Conservation (phyloP, 73 alveolate species). For the Vitrella brassicaformis region DNA sequence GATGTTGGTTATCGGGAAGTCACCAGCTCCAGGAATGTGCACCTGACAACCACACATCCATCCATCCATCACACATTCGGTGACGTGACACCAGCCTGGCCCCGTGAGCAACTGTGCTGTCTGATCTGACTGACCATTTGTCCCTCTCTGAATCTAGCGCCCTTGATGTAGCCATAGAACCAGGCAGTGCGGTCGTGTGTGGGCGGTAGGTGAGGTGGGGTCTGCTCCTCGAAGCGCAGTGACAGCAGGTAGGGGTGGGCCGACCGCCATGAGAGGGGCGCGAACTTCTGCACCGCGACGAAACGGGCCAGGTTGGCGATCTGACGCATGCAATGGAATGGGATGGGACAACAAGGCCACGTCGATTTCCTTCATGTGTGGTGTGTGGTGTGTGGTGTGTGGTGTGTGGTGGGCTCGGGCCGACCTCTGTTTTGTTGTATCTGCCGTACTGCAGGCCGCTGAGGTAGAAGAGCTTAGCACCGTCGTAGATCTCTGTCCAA, state of each 20-base stretch:
- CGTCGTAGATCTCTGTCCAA: slow-evolving; percentile 94
- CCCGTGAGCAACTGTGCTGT: too few relatives aligned
- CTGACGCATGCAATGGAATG: slow-evolving; percentile 69
- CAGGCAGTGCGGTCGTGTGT: slow-evolving; percentile 10
- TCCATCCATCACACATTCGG: too few relatives aligned
- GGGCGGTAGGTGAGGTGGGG: slow-evolving; percentile 8
- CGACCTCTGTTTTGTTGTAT: slow-evolving; percentile 1
- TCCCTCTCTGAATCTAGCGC: slow-evolving; percentile 1
- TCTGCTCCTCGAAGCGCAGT: slow-evolving; percentile 47
- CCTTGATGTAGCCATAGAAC: slow-evolving; percentile 24
- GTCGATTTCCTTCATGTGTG: too few relatives aligned
- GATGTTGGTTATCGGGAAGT: slow-evolving; percentile 12
- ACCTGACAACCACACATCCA: too few relatives aligned
- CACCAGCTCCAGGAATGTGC: slow-evolving; percentile 30
- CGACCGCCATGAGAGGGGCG: slow-evolving; percentile 40
- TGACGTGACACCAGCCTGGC: too few relatives aligned
- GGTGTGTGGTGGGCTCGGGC: too few relatives aligned
- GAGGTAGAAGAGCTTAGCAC: slow-evolving; percentile 93
- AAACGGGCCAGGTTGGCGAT: slow-evolving; percentile 78
- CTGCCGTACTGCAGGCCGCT: slow-evolving; percentile 81
- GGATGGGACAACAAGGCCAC: too few relatives aligned
- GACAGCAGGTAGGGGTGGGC: slow-evolving; percentile 46
- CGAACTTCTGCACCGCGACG: slow-evolving; percentile 53
- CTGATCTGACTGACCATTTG: too few relatives aligned
- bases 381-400: too few relatives aligned